Evolutionary conservation across 768 basidiomycete species (phyloP).

Genomic region (Lactarius sp.): DNA sequence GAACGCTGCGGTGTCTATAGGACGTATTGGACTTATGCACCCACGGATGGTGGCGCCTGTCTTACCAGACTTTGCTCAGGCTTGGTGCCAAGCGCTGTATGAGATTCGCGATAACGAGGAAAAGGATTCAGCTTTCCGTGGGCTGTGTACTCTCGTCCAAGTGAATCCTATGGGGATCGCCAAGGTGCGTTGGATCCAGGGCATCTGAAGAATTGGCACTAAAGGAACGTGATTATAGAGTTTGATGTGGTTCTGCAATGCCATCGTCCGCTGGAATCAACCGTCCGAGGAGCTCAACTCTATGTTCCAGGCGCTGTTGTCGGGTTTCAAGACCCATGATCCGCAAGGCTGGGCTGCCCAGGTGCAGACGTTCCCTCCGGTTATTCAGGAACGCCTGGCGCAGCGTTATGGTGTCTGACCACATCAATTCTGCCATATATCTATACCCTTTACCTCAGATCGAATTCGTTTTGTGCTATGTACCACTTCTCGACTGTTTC

Average conservation of each 20-base stretch:
- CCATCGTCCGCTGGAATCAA: conserved; percentile 90
- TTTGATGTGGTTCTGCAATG: conserved; percentile 96
- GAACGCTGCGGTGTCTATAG: conserved; percentile 98
- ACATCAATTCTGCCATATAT: not conserved
- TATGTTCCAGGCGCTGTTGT: conserved; percentile 90
- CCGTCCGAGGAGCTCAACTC: conserved; percentile 87
- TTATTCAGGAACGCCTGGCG: conserved; percentile 82
- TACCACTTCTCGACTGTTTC: conserved; percentile 14
- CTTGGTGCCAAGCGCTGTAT: conserved; percentile 95
- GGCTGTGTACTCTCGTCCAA: conserved; percentile 93
- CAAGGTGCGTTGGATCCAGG: conserved; percentile 51
- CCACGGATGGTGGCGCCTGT: conserved; percentile 85
- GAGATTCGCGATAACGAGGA: conserved; percentile 99
- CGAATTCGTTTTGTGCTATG: conserved; percentile 11
- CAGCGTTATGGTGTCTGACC: conserved; percentile 80
- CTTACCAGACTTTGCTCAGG: conserved; percentile 83
- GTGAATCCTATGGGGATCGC: conserved; percentile 91
- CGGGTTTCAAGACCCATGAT: conserved; percentile 87
- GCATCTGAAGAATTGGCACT: conserved; percentile 19
- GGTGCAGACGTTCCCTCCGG: conserved; percentile 77
- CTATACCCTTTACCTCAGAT: conserved; percentile 12
- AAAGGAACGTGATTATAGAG: conserved; percentile 51
- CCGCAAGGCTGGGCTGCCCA: conserved; percentile 82
- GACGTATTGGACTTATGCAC: conserved; percentile 91
- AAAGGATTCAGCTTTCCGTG: conserved; percentile 98